Evolutionary conservation across 2,329 filamentous ascomycete genomes (phyloP), one percentile per base, ranked within the genome.

Genomic region (Pseudogymnoascus sp.): DNA sequence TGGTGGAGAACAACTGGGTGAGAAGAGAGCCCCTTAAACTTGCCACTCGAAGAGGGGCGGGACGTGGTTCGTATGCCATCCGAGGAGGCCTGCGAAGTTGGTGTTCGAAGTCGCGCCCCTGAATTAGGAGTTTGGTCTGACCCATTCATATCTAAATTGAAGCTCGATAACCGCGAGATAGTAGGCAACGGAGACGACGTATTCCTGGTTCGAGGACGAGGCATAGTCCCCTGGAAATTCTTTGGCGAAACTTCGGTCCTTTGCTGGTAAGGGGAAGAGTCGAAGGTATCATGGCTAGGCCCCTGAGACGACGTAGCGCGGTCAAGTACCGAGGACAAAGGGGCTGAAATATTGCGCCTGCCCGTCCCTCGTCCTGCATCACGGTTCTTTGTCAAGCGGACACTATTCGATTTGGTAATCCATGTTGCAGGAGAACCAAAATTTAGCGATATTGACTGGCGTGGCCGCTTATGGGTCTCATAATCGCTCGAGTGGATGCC

Each of bases 401-500:
- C 69, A 71, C 83, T 86, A 60, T 81, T 79, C 7, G 78, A 76
- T 69, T 75, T 80, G 35, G 80, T 74, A 64, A 84, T 80, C 82
- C 83, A 85, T 58, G 74, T 80, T 58, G 74, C 76, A 14, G 83
- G 77, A 1, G 83, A 81, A 63, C 77, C 76, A 63, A 87, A 82
- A 60, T 84, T 82, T 76, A 83, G 80, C 14, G 84, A 86, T 25
- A 82, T 74, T 14, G 84, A 85, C 62, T 80, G 78, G 60, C 76
- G 77, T 11, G 80, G 73, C 58, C 71, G 75, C 66, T 77, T 79
- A 6, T 76, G 75, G 1, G 76, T 76, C 28, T 71, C 71, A 37
- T 78, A 75, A 3, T 68, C 68, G 20, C 61, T 64, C 6, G 67
- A n/a, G 33, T 53, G 47, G 25, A 33, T 53, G 2, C 71, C 28